Base-by-base conservation (phyloP, 2,329 filamentous ascomycete species). In the Paecilomyces sp. region DNA sequence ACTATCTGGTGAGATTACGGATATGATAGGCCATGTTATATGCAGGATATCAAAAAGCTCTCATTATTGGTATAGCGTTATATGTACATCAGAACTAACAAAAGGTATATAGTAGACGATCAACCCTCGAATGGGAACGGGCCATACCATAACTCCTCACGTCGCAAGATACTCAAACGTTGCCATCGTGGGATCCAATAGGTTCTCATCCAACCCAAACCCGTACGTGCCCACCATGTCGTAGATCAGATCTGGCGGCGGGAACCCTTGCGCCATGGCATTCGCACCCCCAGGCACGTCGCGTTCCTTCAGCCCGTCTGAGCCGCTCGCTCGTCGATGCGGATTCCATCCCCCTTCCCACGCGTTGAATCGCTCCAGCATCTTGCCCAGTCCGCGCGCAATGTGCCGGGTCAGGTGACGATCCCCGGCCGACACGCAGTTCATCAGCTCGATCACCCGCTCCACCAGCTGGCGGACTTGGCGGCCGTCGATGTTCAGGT, bases 181-280 rank as follows among this genome's bases (percentile, higher is more conserved):
- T 15, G 74, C 71, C 71, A 76, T 74, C 55, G 72, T 76, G 13
- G 74, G 74, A 65, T 76, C 74, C 50, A 76, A 66, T 57, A 76
- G 61, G 61, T 76, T 74, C 64, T 76, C 74, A 54, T 76, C 74
- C 36, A 76, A 63, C 6, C 74, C 74, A 58, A 76, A 76, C 12
- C 74, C 74, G 64, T 76, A 76, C 15, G 74, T 76, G 18, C 74
- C 74, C n/a, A 76, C 74, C 74, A 76, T 76, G 54, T 74, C 73
- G 60, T 76, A 76, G 36, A 76, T 76, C 61, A 76, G 58, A 62
- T 76, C 74, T 7, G 74, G 74, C 2, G 74, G 73, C 6, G 74
- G 74, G 52, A 75, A 75, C 7, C 73, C 73, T 58, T 76, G 74
- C 0, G 73, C 73, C 73, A 76, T 75, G 1, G 73, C 73, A 60